phyloP scores from a whole-genome alignment of 495 filamentous ascomycete species.

The Annulohypoxylon stygium region DNA sequence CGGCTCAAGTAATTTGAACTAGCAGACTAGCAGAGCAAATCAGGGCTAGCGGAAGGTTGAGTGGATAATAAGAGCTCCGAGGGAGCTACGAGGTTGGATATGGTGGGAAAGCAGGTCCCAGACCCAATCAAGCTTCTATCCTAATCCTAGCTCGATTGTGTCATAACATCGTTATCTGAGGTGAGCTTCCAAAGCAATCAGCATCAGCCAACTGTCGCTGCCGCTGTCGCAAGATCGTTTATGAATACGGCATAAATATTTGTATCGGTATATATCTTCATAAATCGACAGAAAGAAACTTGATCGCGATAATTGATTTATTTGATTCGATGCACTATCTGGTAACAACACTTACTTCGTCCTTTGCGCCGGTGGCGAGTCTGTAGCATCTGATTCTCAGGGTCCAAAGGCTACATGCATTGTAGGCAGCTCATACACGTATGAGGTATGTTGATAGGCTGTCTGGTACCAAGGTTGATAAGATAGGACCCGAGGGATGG shows the following conservation, averaged over 20 bases:
- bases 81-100: constrained; percentile 8
- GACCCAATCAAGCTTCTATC: constrained; percentile 33
- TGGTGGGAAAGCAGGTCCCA: constrained; percentile 9
- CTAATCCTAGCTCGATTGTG: constrained; percentile 44
- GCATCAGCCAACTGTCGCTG: not conserved
- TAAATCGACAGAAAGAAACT: not conserved
- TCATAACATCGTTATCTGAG: constrained; percentile 49
- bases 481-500: constrained; percentile 27
- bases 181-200: constrained; percentile 19
- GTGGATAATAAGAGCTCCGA: constrained; percentile 37
- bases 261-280: not conserved
- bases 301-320: not conserved
- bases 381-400: constrained; percentile 32
- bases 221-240: constrained; percentile 14
- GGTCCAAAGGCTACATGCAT: constrained; percentile 41
- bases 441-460: constrained; percentile 18
- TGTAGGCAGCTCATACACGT: constrained; percentile 32
- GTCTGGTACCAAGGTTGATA: constrained; percentile 25
- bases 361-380: constrained; percentile 19
- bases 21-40: constrained; percentile 23
- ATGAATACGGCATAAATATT: not conserved
- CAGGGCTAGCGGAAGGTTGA: constrained; percentile 34
- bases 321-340: not conserved
- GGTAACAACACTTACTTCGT: not conserved
- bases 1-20: constrained; percentile 22